Evolutionary conservation across 2,329 filamentous ascomycete genomes (phyloP).

Genomic region (Penicillium sp.): DNA sequence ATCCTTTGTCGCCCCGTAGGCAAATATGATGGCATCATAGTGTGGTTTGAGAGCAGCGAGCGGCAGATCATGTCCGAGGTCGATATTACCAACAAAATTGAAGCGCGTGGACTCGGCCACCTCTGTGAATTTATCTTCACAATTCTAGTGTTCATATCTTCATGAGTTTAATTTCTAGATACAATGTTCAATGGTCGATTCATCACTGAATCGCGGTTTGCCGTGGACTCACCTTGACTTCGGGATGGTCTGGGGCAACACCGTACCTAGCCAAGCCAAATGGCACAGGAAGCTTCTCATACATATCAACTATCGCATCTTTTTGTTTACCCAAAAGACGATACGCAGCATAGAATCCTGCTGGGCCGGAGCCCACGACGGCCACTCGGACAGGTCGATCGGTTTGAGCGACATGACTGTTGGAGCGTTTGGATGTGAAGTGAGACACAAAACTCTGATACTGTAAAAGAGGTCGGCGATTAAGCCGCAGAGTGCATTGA

Average conservation of each 20-base stretch:
- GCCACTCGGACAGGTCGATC: slow-evolving; percentile 71
- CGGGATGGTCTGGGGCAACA: slow-evolving; percentile 96
- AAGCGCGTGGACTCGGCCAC: slow-evolving; percentile 80
- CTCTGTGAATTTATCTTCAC: slow-evolving; percentile 87
- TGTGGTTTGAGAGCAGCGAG: slow-evolving; percentile 69
- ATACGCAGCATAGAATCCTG: slow-evolving; percentile 92
- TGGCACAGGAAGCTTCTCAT: slow-evolving; percentile 86
- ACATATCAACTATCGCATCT: slow-evolving; percentile 83
- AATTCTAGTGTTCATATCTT: slow-evolving; percentile 63
- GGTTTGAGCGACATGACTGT: slow-evolving; percentile 31
- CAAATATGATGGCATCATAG: slow-evolving; percentile 89
- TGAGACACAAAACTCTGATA: slow-evolving; percentile 3
- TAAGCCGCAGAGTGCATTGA: slow-evolving; percentile 27
- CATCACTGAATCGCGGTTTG: not conserved
- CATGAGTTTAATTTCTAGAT: not conserved
- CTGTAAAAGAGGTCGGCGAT: slow-evolving; percentile 9
- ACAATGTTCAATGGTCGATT: not conserved
- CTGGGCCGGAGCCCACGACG: slow-evolving; percentile 88
- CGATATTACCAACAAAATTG: slow-evolving; percentile 86
- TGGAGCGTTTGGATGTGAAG: slow-evolving; percentile 23
- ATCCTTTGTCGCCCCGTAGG: slow-evolving; percentile 88
- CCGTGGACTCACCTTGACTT: slow-evolving; percentile 73
- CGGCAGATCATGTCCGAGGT: slow-evolving; percentile 69
- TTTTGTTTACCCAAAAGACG: slow-evolving; percentile 74
- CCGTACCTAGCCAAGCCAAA: slow-evolving; percentile 91